These are phyloP conservation scores for Coemansia sp. DNA, from an alignment of 192 early-diverging fungal species.

Conservation along the genomic window DNA sequence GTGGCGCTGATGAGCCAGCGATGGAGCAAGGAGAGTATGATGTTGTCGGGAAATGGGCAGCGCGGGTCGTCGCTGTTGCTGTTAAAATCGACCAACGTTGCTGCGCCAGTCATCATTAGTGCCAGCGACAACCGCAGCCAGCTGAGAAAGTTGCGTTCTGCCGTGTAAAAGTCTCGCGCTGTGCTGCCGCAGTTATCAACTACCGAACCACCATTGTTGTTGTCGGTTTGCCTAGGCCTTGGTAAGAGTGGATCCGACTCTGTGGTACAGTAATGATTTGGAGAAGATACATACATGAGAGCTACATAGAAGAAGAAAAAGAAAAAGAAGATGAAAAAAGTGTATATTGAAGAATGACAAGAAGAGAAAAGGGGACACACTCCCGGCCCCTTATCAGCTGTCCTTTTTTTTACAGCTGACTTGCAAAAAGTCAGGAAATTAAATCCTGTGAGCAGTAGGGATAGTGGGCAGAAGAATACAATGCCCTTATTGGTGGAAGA, in stretches of 20 bases:
- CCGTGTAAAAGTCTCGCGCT: slow-evolving; percentile 47
- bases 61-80: neutral
- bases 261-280: neutral
- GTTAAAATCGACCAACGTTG: slow-evolving; percentile 14
- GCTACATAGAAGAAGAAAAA: neutral
- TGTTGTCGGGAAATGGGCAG: neutral
- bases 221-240: neutral
- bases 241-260: slow-evolving; percentile 13
- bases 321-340: neutral
- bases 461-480: neutral
- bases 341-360: neutral
- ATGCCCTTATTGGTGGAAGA: neutral
- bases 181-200: slow-evolving; percentile 39
- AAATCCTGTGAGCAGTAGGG: neutral
- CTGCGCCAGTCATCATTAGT: slow-evolving; percentile 39
- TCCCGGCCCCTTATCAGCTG: neutral
- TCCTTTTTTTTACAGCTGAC: neutral
- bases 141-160: slow-evolving; percentile 50
- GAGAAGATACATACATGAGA: neutral
- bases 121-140: slow-evolving; percentile 39
- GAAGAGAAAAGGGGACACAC: neutral
- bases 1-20: slow-evolving; percentile 2
- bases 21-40: neutral
- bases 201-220: neutral
- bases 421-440: neutral